These are phyloP conservation scores for Podila horticola DNA, from an alignment of 192 early-diverging fungal species.

Conservation along the genomic window DNA sequence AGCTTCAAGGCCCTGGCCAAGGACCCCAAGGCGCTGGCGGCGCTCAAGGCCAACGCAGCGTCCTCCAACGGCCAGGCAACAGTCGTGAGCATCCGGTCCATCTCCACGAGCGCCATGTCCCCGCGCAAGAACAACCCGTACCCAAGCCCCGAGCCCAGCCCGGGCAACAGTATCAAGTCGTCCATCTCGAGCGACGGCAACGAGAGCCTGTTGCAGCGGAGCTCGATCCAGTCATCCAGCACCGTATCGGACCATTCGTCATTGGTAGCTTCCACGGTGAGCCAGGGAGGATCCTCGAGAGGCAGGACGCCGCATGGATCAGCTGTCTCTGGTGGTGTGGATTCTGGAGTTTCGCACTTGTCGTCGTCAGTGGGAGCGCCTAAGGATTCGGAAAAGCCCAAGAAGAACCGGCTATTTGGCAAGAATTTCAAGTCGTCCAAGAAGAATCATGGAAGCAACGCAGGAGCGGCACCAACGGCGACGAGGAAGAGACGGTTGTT, in stretches of 20 bases:
- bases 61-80: slow-evolving; percentile 3
- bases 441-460: background rate
- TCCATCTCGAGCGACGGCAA: background rate
- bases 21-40: slow-evolving; percentile 25
- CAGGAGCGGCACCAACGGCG: background rate
- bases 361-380: slow-evolving; percentile 5
- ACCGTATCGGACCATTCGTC: background rate
- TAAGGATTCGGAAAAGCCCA: background rate
- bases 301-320: slow-evolving; percentile 10
- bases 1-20: slow-evolving; percentile 34
- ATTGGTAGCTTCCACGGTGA: background rate
- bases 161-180: background rate
- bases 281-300: background rate
- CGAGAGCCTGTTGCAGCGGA: background rate
- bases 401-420: slow-evolving; percentile 21
- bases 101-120: slow-evolving; percentile 7
- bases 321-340: slow-evolving; percentile 50
- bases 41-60: slow-evolving; percentile 10
- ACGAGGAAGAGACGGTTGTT: slow-evolving; percentile 17
- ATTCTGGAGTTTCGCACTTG: slow-evolving; percentile 20
- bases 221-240: background rate
- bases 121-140: slow-evolving; percentile 3
- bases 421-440: slow-evolving; percentile 11
- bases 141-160: slow-evolving; percentile 7
- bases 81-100: slow-evolving; percentile 32